Evolutionary conservation across 345 rosid species (phyloP), one percentile per base, ranked within the genome.

Genomic region (Stellera chamaejasme): DNA sequence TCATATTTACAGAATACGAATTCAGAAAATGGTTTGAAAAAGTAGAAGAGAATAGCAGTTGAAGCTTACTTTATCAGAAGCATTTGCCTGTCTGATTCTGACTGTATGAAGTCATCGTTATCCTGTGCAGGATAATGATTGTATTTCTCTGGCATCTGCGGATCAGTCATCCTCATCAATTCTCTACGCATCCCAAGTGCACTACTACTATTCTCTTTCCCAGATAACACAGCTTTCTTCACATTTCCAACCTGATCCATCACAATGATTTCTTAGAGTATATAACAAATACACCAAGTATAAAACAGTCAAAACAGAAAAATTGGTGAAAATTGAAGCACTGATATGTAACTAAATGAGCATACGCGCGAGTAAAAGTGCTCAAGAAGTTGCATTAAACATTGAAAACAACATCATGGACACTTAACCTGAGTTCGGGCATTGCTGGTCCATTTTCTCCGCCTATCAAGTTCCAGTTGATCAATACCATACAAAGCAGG

Each of bases 71-170:
- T 93, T 52, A 93, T 90, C 62, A 93, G 85, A 71, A 93, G 95
- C 82, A 85, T 45, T 45, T 93, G 99, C 68, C 95, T 81, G 68
- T 93, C 97, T 63, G 99, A 93, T 72, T 87, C 97, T 26, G 97
- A 93, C 62, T 79, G 69, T 72, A 93, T 82, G 59, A 83, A 85
- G 68, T 84, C 80, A 44, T 87, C 96, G 16, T 87, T 77, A 25
- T 82, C 86, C 59, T 74, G 81, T 14, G 71, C 65, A 50, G 62
- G 41, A 32, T 87, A 93, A 27, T 75, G 90, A 55, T 81, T 79
- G 56, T 76, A 80, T 74, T 64, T 76, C 53, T 70, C 85, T 27
- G 74, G 62, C 64, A 82, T 84, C 59, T 43, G 73, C 58, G 82
- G 58, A 69, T 87, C 74, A 44, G 90, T 92, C 74, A 93, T 63